Percentiles rank a stretch among this genome's conserved stretches.
These are phyloP conservation scores for Tetracentron sinense DNA, from an alignment of 164 flowering plant species.

Conservation along the genomic window DNA sequence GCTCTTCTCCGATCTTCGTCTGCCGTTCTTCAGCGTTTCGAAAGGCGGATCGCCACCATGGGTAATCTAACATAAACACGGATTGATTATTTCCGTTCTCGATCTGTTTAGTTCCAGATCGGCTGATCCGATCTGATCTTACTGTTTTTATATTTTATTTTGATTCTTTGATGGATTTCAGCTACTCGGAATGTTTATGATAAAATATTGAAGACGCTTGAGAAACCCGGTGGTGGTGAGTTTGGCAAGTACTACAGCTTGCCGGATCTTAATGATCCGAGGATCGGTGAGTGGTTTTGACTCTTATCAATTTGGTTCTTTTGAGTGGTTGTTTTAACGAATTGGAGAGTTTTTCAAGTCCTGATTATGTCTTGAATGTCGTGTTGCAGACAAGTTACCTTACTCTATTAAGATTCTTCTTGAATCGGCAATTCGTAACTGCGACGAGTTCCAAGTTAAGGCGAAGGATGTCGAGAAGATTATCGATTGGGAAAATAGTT, in stretches of 20 bases:
- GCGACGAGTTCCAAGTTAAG: conserved; percentile 90
- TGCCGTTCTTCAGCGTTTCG: conserved; percentile 45
- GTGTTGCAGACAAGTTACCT: conserved; percentile 67
- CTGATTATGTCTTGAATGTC: too few relatives aligned
- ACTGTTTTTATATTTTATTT: neutral
- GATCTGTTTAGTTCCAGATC: neutral
- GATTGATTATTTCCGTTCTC: neutral
- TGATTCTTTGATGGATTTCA: conserved; percentile 1
- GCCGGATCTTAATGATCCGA: conserved; percentile 80
- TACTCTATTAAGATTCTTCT: conserved; percentile 81
- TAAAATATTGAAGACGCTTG: conserved; percentile 25
- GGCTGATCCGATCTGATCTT: neutral
- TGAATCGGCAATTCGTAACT: conserved; percentile 91
- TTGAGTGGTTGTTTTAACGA: too few relatives aligned
- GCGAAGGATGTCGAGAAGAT: conserved; percentile 90
- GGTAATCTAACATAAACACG: conserved; percentile 29
- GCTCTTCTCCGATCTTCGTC: conserved; percentile 50
- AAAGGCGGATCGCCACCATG: conserved; percentile 63
- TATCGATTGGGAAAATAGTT: conserved; percentile 87
- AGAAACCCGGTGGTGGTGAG: conserved; percentile 66
- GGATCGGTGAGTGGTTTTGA: conserved; percentile 51
- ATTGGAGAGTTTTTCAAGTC: too few relatives aligned
- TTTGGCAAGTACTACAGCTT: conserved; percentile 85
- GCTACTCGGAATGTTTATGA: conserved; percentile 23
- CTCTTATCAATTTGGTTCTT: too few relatives aligned